Percentiles rank a stretch among this genome's conserved stretches.
Conservation (phyloP, 129 eudicot genomes). For the Centrapalus pauciflorus region DNA sequence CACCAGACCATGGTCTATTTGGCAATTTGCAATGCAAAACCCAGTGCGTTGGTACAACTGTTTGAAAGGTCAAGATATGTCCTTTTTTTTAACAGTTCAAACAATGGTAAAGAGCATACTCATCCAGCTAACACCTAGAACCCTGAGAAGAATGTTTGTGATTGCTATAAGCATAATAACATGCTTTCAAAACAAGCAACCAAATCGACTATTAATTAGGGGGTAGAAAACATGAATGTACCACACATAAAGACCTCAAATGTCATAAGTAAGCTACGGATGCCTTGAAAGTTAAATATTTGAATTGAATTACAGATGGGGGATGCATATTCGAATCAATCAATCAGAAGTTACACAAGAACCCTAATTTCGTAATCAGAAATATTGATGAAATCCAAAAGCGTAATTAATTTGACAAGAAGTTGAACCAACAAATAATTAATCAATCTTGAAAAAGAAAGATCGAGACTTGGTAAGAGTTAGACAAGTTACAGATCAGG, state of each 20-base stretch:
- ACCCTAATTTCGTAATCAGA: slow-evolving; percentile 17
- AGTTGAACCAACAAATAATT: neutral
- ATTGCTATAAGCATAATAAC: neutral
- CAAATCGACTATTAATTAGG: neutral
- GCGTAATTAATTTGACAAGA: neutral
- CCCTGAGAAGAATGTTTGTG: neutral
- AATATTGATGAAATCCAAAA: neutral
- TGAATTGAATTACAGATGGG: neutral
- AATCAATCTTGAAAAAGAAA: no score
- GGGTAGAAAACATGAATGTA: neutral
- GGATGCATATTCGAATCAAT: neutral
- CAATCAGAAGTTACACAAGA: neutral
- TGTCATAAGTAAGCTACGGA: neutral
- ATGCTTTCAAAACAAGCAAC: neutral
- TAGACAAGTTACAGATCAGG: slow-evolving; percentile 13
- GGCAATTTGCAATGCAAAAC: neutral
- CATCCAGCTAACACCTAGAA: neutral
- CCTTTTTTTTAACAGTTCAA: neutral
- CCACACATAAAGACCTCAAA: neutral
- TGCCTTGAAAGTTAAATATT: neutral
- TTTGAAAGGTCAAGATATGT: neutral
- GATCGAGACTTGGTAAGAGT: neutral
- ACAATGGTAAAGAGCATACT: neutral
- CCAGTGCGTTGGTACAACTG: neutral
- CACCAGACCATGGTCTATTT: neutral